Conservation (phyloP, 805 yeast genomes). For the Priceomyces castillae region DNA sequence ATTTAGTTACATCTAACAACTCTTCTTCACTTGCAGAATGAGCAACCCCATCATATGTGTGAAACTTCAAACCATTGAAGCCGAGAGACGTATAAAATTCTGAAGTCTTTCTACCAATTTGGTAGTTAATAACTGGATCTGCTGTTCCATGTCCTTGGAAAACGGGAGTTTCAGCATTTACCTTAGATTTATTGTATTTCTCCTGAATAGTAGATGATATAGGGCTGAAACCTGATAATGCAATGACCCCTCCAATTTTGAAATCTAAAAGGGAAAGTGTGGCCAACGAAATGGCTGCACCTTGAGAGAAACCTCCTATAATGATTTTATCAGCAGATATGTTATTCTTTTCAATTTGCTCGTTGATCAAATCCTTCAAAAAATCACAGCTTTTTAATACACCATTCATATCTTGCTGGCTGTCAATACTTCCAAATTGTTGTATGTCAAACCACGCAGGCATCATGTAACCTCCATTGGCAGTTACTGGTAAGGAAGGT, state of each 20-base stretch:
- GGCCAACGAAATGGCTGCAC: slow-evolving; percentile 77
- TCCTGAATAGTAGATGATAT: slow-evolving; percentile 18
- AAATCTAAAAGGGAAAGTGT: slow-evolving; percentile 50
- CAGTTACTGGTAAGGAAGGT: slow-evolving; percentile 66
- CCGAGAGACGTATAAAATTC: slow-evolving; percentile 52
- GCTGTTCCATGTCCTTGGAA: slow-evolving; percentile 86
- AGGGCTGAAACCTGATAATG: slow-evolving; percentile 73
- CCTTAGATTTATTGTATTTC: slow-evolving; percentile 19
- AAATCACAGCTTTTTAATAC: slow-evolving; percentile 47
- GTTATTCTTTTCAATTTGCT: slow-evolving; percentile 49
- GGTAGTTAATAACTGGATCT: slow-evolving; percentile 61
- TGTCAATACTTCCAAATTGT: slow-evolving; percentile 48
- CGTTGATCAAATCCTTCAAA: slow-evolving; percentile 46
- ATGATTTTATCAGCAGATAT: slow-evolving; percentile 65
- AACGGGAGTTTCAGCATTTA: slow-evolving; percentile 65
- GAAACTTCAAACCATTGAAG: slow-evolving; percentile 36
- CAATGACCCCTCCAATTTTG: slow-evolving; percentile 75
- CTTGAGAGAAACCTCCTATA: slow-evolving; percentile 96
- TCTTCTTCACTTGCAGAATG: slow-evolving; percentile 73
- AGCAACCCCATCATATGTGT: slow-evolving; percentile 58
- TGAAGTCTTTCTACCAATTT: slow-evolving; percentile 37
- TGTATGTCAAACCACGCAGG: slow-evolving; percentile 87
- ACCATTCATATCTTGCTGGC: slow-evolving; percentile 52
- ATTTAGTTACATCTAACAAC: slow-evolving; percentile 47
- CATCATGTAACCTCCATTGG: slow-evolving; percentile 62